These are phyloP conservation scores for Mucor sp. DNA, from an alignment of 371 early-diverging fungal species.

Conservation along the genomic window DNA sequence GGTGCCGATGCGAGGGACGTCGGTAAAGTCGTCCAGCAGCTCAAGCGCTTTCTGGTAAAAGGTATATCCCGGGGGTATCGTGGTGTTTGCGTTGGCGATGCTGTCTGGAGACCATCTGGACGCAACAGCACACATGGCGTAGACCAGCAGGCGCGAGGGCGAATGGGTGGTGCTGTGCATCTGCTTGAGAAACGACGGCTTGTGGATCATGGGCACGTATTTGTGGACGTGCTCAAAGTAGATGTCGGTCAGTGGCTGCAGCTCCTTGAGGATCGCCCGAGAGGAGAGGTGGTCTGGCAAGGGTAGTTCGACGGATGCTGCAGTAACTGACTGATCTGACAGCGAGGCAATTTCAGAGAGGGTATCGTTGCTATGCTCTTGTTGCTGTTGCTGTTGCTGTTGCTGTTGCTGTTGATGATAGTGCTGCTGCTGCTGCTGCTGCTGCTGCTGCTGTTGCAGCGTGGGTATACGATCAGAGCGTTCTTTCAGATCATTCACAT, in stretches of 20 bases:
- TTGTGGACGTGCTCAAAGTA: constrained; percentile 63
- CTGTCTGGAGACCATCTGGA: constrained; percentile 43
- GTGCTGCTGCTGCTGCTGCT: neutral
- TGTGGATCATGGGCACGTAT: constrained; percentile 62
- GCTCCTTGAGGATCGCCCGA: constrained; percentile 9
- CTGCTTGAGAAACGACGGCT: constrained; percentile 53
- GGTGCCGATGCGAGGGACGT: constrained; percentile 66
- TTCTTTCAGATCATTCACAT: constrained; percentile 35
- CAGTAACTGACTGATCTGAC: constrained; percentile 23
- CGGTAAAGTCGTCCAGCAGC: constrained; percentile 68
- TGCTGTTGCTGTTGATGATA: neutral
- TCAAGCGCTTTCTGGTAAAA: constrained; percentile 47
- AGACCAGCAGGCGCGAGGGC: constrained; percentile 55
- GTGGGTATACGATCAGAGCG: constrained; percentile 37
- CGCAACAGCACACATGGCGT: constrained; percentile 63
- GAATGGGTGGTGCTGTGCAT: constrained; percentile 43
- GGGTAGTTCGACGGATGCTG: constrained; percentile 17
- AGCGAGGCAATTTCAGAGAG: constrained; percentile 22
- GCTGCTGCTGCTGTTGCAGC: neutral
- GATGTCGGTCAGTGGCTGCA: constrained; percentile 31
- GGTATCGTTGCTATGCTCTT: constrained; percentile 16
- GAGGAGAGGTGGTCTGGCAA: constrained; percentile 20
- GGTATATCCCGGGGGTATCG: constrained; percentile 30
- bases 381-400: neutral
- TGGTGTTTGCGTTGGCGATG: neutral